A percentile compares a stretch with the other conserved stretches of the same genome.
Conservation (phyloP, 1,284 basidiomycete genomes). For the Sporisorium sorghi region DNA sequence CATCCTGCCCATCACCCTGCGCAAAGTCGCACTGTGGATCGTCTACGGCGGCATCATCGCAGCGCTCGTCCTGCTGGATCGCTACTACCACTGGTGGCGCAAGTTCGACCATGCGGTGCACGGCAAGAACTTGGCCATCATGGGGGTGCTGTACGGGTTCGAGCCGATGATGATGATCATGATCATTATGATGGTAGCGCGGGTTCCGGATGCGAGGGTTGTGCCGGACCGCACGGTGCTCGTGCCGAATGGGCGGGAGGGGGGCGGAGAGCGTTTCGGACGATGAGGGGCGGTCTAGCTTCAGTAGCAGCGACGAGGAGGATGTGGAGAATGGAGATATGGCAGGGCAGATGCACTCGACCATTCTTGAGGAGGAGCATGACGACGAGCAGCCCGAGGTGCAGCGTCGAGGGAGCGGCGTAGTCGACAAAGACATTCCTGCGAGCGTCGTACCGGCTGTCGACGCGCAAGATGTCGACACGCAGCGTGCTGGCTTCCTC, state of each 20-base stretch:
- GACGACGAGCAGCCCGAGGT: conserved; percentile 7
- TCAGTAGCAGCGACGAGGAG: conserved; percentile 26
- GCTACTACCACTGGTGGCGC: conserved; percentile 44
- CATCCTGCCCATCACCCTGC: conserved; percentile 30
- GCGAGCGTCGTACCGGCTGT: not conserved
- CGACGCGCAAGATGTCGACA: conserved; percentile 16
- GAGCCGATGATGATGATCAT: conserved; percentile 36
- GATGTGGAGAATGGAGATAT: conserved; percentile 1
- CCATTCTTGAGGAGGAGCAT: conserved; percentile 32
- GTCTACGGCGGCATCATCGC: conserved; percentile 36
- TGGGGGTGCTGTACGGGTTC: conserved; percentile 42
- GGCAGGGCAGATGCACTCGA: conserved; percentile 22
- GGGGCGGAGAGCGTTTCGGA: conserved; percentile 13
- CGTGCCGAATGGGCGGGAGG: conserved; percentile 20
- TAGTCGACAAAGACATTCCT: conserved; percentile 1
- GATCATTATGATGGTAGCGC: conserved; percentile 37
- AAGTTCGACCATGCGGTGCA: conserved; percentile 36
- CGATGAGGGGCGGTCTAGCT: conserved; percentile 3
- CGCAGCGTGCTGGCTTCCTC: not conserved
- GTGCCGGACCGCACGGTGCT: conserved; percentile 41
- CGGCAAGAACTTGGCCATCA: conserved; percentile 36
- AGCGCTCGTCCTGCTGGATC: conserved; percentile 31
- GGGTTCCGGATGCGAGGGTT: conserved; percentile 23
- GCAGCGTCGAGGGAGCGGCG: conserved; percentile 11
- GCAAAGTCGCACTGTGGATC: conserved; percentile 34